These are phyloP conservation scores for Aureobasidium sp. DNA, from an alignment of 2,329 filamentous ascomycete species.

Conservation along the genomic window DNA sequence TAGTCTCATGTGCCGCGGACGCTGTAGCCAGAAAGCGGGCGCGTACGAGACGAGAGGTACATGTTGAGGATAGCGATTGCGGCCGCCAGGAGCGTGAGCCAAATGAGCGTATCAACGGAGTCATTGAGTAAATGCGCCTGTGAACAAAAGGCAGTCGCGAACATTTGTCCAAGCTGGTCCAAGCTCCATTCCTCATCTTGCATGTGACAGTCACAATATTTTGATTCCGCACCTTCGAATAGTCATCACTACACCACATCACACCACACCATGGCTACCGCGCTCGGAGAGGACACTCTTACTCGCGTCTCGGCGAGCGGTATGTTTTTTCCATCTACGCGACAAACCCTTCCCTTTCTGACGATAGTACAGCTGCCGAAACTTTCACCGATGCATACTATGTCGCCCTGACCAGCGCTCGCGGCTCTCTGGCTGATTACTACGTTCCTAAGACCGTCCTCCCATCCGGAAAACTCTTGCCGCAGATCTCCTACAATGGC, in stretches of 20 bases:
- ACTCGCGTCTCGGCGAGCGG: conserved; percentile 19
- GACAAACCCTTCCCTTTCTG: background rate
- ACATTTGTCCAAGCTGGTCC: background rate
- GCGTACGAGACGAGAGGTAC: background rate
- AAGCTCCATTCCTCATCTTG: conserved; percentile 10
- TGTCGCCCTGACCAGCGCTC: conserved; percentile 57
- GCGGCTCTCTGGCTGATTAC: conserved; percentile 55
- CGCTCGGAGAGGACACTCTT: conserved; percentile 16
- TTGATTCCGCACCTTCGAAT: background rate
- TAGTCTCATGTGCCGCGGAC: conserved; percentile 33
- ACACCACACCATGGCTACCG: background rate
- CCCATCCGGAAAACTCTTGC: conserved; percentile 45
- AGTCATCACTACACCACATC: background rate
- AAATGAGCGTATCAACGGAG: conserved; percentile 28
- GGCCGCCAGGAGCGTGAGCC: conserved; percentile 29
- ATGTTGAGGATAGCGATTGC: conserved; percentile 27
- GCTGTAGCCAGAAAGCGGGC: conserved; percentile 15
- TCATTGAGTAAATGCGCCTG: conserved; percentile 17
- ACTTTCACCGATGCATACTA: conserved; percentile 71
- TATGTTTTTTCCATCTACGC: background rate
- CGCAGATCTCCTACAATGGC: conserved; percentile 77
- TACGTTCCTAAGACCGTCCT: conserved; percentile 57
- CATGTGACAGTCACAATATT: conserved; percentile 9
- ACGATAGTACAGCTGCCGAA: conserved; percentile 49
- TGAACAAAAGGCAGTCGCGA: background rate